Conservation (phyloP, 2,329 filamentous ascomycete genomes). For the Microascus cirrosus region DNA sequence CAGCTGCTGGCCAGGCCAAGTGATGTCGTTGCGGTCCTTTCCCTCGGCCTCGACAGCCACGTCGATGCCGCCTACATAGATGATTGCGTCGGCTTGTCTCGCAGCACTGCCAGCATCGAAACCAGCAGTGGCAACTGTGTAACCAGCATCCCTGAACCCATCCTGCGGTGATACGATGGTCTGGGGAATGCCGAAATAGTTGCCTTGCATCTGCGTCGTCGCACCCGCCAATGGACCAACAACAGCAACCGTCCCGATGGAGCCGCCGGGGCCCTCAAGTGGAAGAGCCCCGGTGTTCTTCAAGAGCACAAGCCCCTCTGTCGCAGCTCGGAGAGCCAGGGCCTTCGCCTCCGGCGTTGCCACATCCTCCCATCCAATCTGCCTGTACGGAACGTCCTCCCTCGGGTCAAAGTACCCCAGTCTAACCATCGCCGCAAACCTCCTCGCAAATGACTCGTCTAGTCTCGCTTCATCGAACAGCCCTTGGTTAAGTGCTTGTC, state of each 20-base stretch:
- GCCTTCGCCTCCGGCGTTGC: constrained; percentile 38
- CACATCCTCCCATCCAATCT: constrained; percentile 42
- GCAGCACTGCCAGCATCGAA: constrained; percentile 16
- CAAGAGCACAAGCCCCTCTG: constrained; percentile 66
- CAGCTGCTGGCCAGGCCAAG: constrained; percentile 40
- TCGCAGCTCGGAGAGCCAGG: constrained; percentile 43
- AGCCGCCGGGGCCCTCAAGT: constrained; percentile 53
- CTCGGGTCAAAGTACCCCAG: constrained; percentile 45
- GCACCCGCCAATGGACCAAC: constrained; percentile 40
- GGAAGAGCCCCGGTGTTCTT: constrained; percentile 76
- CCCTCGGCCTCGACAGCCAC: constrained; percentile 38
- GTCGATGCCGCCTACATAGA: constrained; percentile 46
- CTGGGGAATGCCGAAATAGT: constrained; percentile 3
- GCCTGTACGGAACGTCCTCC: constrained; percentile 23
- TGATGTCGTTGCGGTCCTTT: constrained; percentile 36
- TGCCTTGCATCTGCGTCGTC: constrained; percentile 4
- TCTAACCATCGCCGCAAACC: constrained; percentile 43
- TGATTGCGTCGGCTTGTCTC: constrained; percentile 33
- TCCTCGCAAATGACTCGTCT: constrained; percentile 35
- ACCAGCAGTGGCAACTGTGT: background rate
- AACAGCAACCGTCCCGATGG: constrained; percentile 54
- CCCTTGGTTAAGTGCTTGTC: constrained; percentile 13
- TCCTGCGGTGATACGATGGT: constrained; percentile 1
- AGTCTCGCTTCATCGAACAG: constrained; percentile 15
- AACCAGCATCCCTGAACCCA: constrained; percentile 1